Evolutionary conservation across 179 eudicot genomes (phyloP), one percentile per base, ranked within the genome.

Genomic region (Beta macrorhiza): DNA sequence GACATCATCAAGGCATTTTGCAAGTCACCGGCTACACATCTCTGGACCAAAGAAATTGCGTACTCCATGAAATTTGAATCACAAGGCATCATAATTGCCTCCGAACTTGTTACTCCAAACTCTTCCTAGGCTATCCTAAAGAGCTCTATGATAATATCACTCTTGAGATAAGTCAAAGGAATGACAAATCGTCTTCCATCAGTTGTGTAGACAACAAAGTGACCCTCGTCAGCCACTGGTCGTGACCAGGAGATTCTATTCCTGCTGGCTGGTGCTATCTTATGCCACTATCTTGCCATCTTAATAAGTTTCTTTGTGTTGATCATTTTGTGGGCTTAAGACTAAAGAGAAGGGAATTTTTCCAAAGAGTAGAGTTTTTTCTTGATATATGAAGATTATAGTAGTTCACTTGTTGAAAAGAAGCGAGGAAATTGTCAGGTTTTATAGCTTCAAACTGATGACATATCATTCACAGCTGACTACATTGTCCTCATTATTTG

Each of bases 21-120:
- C 53, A 83, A 5, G 47, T 75, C 80, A 49, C 61, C 37, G 13
- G 72, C 6, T 29, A 47, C 80, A 45, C 51, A 9, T 62, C 72
- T 59, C 7, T 32, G 76, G 58, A 83, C 13, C 57, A 79, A n/a
- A 44, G 79, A 79, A 7, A 75, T 14, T 14, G 53, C 15, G 55
- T 83, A 57, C 29, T 67, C 75, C 80, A 79, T 22, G 57, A 67
- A 83, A 19, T 12, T 47, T 16, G 79, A 57, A 49, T 75, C 83
- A 61, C 71, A 75, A 53, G 85, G 77, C 75, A 83, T 10, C 25
- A 11, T 75, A 69, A 79, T 75, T 22, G 83, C 77, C n/a, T 83
- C 77, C 15, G 47, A 37, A 59, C 32, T 19, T 12, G 67, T 44
- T n/a, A 72, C 17, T 14, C 85, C 81, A 78, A 82, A 82, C 29